A percentile compares a stretch with the other conserved stretches of the same genome.
These are phyloP conservation scores for Wickerhamomyces chaumierensis DNA, from an alignment of 805 yeast genomes.

Conservation along the genomic window DNA sequence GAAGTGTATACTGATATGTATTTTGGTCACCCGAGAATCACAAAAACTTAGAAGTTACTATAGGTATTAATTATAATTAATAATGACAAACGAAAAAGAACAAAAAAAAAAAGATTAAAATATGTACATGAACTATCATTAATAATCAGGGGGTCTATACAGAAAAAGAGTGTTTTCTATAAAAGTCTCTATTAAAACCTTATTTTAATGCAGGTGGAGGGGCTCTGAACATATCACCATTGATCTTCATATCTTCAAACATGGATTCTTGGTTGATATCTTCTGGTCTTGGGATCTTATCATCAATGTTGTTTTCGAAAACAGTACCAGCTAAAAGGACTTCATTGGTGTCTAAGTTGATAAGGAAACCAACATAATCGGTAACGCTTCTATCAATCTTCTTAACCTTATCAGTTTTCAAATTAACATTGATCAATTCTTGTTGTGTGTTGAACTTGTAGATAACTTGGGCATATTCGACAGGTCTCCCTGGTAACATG, in stretches of 20 bases:
- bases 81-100: too few relatives aligned
- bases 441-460: constrained; percentile 57
- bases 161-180: too few relatives aligned
- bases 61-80: too few relatives aligned
- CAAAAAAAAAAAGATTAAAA: too few relatives aligned
- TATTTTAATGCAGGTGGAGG: constrained; percentile 11
- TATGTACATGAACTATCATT: not conserved
- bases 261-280: constrained; percentile 18
- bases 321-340: constrained; percentile 53
- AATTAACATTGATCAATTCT: constrained; percentile 37
- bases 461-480: constrained; percentile 46
- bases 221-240: constrained; percentile 24
- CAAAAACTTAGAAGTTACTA: too few relatives aligned
- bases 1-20: too few relatives aligned
- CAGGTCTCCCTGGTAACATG: constrained; percentile 43
- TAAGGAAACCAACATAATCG: constrained; percentile 50
- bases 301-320: constrained; percentile 44
- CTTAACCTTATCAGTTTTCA: constrained; percentile 32
- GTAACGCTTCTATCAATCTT: constrained; percentile 40
- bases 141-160: not conserved
- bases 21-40: too few relatives aligned
- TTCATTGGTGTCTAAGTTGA: constrained; percentile 49
- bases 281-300: constrained; percentile 24
- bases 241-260: constrained; percentile 20
- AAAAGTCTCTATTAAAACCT: not conserved